Base-by-base conservation (phyloP, 2,329 filamentous ascomycete genomes). In the Ceratocystis cacaofunesta region DNA sequence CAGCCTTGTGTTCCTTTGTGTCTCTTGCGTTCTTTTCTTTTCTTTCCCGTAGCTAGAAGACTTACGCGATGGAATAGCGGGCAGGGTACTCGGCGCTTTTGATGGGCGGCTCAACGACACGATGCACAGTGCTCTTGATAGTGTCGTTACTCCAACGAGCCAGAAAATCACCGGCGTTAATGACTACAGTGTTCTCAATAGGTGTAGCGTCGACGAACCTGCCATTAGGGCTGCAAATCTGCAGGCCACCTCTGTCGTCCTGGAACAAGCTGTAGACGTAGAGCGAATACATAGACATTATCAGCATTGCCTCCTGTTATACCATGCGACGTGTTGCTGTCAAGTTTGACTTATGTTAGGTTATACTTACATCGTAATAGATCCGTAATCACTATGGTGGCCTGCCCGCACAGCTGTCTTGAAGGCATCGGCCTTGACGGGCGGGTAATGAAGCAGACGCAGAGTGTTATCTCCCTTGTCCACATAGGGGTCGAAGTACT, bases 91-190 rank as follows among this genome's bases (percentile, higher is more conserved):
- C 76, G 17, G 79, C 80, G 2, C 76, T 78, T 3, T 79, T 80
- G 17, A 78, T 77, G 0, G 89, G 88, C 1, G 92, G 92, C 76
- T 96, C 89, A 4, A 96, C 89, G 0, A 96, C 92, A 10, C 91
- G 85, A 75, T 96, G 92, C 68, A 91, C 84, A 3, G 92, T 96
- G 72, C 88, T 92, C 77, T 88, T 91, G 76, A 96, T 95, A 3
- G 83, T 88, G 71, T 95, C 90, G 72, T 96, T 96, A 69, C 88
- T 90, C 92, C 91, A 96, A 63, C 91, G 80, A 1, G 89, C 87
- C 62, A 96, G 78, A 70, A 96, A 73, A 72, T 96, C 92, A 1
- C 91, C 92, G 0, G 91, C 91, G 71, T 96, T 96, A 69, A 96
- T 83, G 10, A 96, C 89, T 50, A 94, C 87, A 0, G 90, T 91